Percentiles rank a stretch among this genome's conserved stretches.
Conservation (phyloP, 1,139 yeast species). For the Diutina ranongensis region DNA sequence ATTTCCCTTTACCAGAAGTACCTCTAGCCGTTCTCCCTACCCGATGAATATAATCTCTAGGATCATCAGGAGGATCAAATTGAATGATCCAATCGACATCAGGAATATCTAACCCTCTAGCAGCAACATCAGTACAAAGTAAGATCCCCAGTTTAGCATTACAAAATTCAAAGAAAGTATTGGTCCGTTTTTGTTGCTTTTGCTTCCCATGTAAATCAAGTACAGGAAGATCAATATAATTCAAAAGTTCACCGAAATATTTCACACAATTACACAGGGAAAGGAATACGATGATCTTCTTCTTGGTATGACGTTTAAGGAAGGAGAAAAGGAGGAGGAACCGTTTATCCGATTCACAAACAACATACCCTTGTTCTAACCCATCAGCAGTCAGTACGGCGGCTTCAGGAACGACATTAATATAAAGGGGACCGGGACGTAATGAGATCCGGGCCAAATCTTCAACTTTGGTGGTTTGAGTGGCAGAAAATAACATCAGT, state of each 20-base stretch:
- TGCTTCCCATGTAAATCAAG: constrained; percentile 95
- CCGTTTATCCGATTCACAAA: constrained; percentile 91
- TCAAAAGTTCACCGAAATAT: constrained; percentile 86
- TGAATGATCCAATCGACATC: constrained; percentile 97
- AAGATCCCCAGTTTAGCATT: constrained; percentile 90
- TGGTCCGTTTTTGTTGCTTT: constrained; percentile 95
- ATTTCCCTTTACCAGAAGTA: constrained; percentile 79
- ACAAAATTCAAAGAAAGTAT: constrained; percentile 95
- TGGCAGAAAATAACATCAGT: constrained; percentile 94
- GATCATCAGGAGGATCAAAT: constrained; percentile 98
- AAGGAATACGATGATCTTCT: constrained; percentile 85
- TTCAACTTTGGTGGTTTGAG: constrained; percentile 97
- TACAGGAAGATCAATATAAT: constrained; percentile 93
- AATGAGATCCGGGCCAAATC: constrained; percentile 94
- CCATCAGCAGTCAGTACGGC: constrained; percentile 92
- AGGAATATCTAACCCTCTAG: constrained; percentile 95
- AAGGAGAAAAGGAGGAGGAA: constrained; percentile 84
- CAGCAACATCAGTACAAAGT: constrained; percentile 96
- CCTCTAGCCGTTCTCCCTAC: constrained; percentile 99
- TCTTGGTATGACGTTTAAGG: constrained; percentile 80
- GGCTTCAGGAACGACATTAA: constrained; percentile 80
- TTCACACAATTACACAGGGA: constrained; percentile 96
- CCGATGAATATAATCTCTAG: constrained; percentile 94
- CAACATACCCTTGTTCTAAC: constrained; percentile 95
- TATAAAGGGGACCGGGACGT: constrained; percentile 90